Percentiles rank a stretch among this genome's conserved stretches.
phyloP scores from a whole-genome alignment of 208 protist genomes.

The Trypanosoma scelopori region DNA sequence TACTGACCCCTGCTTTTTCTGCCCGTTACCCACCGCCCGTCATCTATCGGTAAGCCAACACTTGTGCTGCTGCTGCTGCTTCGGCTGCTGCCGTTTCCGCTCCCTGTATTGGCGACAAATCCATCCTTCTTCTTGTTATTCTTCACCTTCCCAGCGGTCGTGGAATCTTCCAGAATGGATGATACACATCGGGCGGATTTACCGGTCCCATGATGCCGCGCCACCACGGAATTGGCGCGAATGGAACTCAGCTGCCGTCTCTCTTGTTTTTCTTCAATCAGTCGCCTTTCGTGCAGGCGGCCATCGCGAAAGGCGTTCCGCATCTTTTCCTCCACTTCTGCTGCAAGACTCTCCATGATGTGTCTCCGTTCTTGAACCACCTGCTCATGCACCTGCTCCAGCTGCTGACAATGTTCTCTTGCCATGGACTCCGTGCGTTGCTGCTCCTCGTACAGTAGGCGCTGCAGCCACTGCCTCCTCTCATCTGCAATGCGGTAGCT shows the following conservation, averaged over 20 bases:
- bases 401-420: constrained; percentile 57
- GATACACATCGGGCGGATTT: neutral
- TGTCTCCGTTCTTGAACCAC: constrained; percentile 66
- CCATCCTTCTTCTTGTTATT: neutral
- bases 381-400: constrained; percentile 73
- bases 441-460: constrained; percentile 63
- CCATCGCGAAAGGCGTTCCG: constrained; percentile 73
- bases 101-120: neutral
- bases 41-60: neutral
- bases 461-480: constrained; percentile 46
- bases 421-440: constrained; percentile 59
- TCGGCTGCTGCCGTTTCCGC: neutral
- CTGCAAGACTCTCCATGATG: constrained; percentile 57
- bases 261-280: constrained; percentile 29
- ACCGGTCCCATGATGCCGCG: neutral
- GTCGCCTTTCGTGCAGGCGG: constrained; percentile 40
- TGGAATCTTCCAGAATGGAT: neutral
- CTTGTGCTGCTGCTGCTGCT: neutral
- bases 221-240: neutral
- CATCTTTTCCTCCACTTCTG: constrained; percentile 77
- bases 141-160: neutral
- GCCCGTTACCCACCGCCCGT: neutral
- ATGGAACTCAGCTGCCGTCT: neutral
- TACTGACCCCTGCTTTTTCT: neutral
- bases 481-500: constrained; percentile 45